These are phyloP conservation scores for Fusarium scirpi DNA, from an alignment of 2,329 filamentous ascomycete genomes.

Conservation along the genomic window DNA sequence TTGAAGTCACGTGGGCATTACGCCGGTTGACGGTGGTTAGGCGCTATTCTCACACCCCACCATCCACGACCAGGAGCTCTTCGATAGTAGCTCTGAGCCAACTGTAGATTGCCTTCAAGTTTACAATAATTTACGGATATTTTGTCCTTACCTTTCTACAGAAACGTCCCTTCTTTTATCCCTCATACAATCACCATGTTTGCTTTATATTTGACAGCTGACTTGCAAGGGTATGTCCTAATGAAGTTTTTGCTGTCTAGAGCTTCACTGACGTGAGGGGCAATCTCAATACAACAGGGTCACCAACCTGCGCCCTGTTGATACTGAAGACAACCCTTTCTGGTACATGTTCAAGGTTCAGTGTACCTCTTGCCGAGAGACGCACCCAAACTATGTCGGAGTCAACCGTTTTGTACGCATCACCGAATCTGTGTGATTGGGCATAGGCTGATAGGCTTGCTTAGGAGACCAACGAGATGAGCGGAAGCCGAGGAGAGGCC, in stretches of 20 bases:
- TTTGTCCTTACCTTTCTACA: not conserved
- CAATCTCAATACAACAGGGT: slow-evolving; percentile 68
- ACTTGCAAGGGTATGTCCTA: slow-evolving; percentile 71
- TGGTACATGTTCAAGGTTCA: slow-evolving; percentile 98
- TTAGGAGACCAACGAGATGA: slow-evolving; percentile 90
- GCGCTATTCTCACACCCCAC: slow-evolving; percentile 46
- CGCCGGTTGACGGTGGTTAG: not conserved
- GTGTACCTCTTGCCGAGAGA: slow-evolving; percentile 96
- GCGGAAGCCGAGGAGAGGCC: slow-evolving; percentile 92
- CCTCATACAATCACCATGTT: slow-evolving; percentile 64
- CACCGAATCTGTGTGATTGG: not conserved
- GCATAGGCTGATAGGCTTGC: slow-evolving; percentile 13
- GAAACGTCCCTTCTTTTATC: not conserved
- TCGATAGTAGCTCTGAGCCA: slow-evolving; percentile 25
- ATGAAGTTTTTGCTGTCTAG: not conserved
- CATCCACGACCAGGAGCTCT: slow-evolving; percentile 32
- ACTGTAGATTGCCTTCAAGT: slow-evolving; percentile 23
- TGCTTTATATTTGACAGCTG: slow-evolving; percentile 74
- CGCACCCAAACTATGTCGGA: slow-evolving; percentile 85
- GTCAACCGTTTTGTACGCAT: slow-evolving; percentile 87
- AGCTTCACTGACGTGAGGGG: slow-evolving; percentile 39
- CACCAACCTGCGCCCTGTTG: slow-evolving; percentile 86
- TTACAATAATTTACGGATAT: slow-evolving; percentile 3
- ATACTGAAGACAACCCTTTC: slow-evolving; percentile 85
- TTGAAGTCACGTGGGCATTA: slow-evolving; percentile 40